These are phyloP conservation scores for Aspergillus fischeri DNA, from an alignment of 2,329 filamentous ascomycete genomes.

Conservation along the genomic window DNA sequence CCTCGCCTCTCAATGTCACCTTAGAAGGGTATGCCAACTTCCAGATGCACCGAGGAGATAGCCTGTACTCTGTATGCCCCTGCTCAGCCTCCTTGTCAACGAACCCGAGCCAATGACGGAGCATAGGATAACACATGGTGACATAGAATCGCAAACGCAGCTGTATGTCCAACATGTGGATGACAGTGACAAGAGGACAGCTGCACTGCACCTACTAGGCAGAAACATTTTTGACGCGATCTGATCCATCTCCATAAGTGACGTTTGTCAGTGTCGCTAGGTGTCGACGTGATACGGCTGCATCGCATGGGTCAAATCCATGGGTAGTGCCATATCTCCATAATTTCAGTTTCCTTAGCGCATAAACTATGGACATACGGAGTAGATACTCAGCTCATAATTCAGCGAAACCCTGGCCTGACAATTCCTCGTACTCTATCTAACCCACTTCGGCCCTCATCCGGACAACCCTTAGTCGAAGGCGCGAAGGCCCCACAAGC, in stretches of 20 bases:
- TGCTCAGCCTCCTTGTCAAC: background rate
- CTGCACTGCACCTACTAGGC: background rate
- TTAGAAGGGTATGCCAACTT: no score
- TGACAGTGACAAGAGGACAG: background rate
- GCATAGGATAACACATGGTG: background rate
- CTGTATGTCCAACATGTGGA: background rate
- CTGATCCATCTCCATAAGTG: background rate
- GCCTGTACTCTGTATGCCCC: background rate
- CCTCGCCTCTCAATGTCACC: no score
- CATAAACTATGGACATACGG: background rate
- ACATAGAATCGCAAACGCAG: background rate
- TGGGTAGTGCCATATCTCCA: background rate
- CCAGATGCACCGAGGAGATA: background rate
- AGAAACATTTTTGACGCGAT: background rate
- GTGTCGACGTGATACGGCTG: no score
- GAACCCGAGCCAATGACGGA: background rate
- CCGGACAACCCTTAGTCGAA: constrained; percentile 2
- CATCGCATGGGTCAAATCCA: no score
- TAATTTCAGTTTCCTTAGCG: background rate
- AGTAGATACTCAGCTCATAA: background rate
- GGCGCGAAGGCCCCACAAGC: constrained; percentile 5
- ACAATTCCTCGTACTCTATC: background rate
- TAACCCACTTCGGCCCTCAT: background rate
- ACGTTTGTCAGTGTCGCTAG: background rate
- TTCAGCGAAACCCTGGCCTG: background rate